Percentiles rank a stretch among this genome's conserved stretches.
These are phyloP conservation scores for Porodaedalea pini DNA, from an alignment of 1,284 basidiomycete genomes.

Conservation along the genomic window DNA sequence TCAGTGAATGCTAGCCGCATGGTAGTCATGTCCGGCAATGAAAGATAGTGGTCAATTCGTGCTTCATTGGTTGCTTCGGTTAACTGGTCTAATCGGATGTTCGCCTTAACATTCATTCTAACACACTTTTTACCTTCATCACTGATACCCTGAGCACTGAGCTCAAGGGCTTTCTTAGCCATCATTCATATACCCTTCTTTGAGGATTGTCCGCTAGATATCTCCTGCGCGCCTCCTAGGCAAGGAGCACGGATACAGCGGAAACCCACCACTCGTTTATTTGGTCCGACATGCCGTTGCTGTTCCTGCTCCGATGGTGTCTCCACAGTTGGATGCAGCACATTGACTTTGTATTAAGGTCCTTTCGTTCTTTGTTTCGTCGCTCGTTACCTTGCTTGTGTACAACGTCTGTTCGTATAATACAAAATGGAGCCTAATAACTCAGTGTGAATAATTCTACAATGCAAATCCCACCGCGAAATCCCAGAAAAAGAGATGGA, in stretches of 20 bases:
- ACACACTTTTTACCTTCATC: too few relatives aligned
- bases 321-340: not conserved
- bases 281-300: not conserved
- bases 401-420: not conserved
- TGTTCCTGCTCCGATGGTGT: not conserved
- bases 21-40: too few relatives aligned
- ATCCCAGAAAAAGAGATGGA: not conserved
- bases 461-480: constrained; percentile 15
- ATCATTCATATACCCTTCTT: constrained; percentile 3
- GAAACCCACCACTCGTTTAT: not conserved
- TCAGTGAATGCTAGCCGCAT: constrained; percentile 47
- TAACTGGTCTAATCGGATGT: too few relatives aligned
- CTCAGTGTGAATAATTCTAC: not conserved
- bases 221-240: not conserved
- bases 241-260: not conserved
- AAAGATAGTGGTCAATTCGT: too few relatives aligned
- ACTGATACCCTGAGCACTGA: not conserved
- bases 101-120: not conserved
- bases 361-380: not conserved
- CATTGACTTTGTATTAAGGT: not conserved
- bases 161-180: not conserved
- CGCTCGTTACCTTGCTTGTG: not conserved
- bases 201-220: not conserved
- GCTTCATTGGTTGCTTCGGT: too few relatives aligned
- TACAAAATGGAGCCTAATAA: constrained; percentile 8